A percentile compares a stretch with the other conserved stretches of the same genome.
phyloP scores from a whole-genome alignment of 2,329 filamentous ascomycete genomes.

The Trichoderma koningii region DNA sequence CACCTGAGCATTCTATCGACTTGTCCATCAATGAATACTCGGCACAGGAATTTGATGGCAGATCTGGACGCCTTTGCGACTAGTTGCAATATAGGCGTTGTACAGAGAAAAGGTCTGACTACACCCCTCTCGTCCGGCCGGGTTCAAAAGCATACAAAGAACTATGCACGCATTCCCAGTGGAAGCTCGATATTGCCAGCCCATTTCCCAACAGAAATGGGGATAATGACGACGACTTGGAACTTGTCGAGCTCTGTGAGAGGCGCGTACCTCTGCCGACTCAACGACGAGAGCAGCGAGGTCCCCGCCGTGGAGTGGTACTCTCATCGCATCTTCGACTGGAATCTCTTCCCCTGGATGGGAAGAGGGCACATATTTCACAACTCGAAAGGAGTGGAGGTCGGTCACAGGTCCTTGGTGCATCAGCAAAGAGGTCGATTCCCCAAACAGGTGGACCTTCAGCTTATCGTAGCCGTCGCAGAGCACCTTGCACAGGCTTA shows the following conservation, averaged over 20 bases:
- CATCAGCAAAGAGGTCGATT: background rate
- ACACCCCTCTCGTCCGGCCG: background rate
- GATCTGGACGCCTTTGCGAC: background rate
- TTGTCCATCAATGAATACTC: background rate
- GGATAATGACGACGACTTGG: background rate
- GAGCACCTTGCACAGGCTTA: constrained; percentile 39
- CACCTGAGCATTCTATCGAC: background rate
- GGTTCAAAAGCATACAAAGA: background rate
- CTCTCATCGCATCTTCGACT: constrained; percentile 1
- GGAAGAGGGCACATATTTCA: background rate
- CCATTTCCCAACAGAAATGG: background rate
- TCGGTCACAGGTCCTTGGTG: background rate
- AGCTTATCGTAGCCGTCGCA: constrained; percentile 29
- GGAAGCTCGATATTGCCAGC: background rate
- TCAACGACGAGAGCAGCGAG: background rate
- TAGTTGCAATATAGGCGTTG: background rate
- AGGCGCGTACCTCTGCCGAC: background rate
- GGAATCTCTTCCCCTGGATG: background rate
- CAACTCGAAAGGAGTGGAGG: constrained; percentile 8
- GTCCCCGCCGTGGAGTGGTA: constrained; percentile 3
- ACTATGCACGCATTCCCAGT: background rate
- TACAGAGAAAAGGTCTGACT: background rate
- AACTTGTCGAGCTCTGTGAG: background rate
- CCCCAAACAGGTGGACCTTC: constrained; percentile 10
- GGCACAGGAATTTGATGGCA: background rate